Base-by-base conservation (phyloP, 768 basidiomycete species). In the Lactifluus subvellereus region DNA sequence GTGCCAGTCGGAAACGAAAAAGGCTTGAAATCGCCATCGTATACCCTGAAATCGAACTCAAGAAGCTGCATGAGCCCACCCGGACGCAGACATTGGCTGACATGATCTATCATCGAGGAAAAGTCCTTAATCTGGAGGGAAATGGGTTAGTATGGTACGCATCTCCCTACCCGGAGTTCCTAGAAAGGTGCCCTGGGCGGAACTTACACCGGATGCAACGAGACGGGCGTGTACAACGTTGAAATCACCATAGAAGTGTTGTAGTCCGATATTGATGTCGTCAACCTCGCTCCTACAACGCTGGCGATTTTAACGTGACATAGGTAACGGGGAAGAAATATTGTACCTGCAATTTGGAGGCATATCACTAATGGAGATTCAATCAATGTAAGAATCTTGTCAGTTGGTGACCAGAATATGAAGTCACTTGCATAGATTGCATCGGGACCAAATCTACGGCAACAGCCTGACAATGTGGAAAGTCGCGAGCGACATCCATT, bases 361-460 rank as follows among this genome's bases (percentile, higher is more conserved):
- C 82, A 90, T 85, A 38, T 77, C 71, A 51, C 87, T 88, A 67
- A 45, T 10, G 14, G 18, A 66, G 51, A 67, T 62, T 50, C 42
- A 56, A 68, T 58, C 53, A 68, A 54, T 60, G 60, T 67, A 60
- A 55, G 64, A 47, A 66, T 30, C 48, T 68, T 33, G 61, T 49
- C 27, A 14, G 55, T 27, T n/a, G 27, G 45, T 37, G 27, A 37
- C 27, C 14, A 30, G 53, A 62, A 58, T 54, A n/a, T 43, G 10
- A 62, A 50, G 66, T 43, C 37, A 74, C 87, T 73, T 74, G 87
- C 89, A 77, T 59, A 57, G 81, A 80, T 74, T 89, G 85, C 87
- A 91, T 87, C 58, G 89, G 89, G 65, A 89, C 84, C 32, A 91
- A 77, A 74, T 92, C 89, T 35, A 91, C 87, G 42, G 86, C 90